A percentile compares a stretch with the other conserved stretches of the same genome.
These are phyloP conservation scores for Ambrosiella cleistominuta DNA, from an alignment of 2,329 filamentous ascomycete genomes.

Conservation along the genomic window DNA sequence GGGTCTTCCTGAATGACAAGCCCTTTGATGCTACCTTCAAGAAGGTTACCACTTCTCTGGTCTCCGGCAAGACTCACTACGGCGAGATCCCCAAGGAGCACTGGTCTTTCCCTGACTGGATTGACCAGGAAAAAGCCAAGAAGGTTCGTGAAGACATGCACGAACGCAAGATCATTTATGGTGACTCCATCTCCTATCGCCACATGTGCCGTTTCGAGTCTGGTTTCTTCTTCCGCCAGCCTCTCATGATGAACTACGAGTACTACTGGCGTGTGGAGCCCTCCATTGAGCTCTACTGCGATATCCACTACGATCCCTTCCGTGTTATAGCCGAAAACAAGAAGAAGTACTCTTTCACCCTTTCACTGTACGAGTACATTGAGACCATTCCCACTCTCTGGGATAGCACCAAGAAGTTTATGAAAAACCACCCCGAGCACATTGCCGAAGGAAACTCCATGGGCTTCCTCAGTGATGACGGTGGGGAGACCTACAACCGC, in stretches of 20 bases:
- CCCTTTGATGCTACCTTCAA: conserved; percentile 89
- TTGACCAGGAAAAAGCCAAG: conserved; percentile 83
- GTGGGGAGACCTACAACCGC: conserved; percentile 82
- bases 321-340: conserved; percentile 87
- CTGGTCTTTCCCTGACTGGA: conserved; percentile 93
- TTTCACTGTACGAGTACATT: conserved; percentile 89
- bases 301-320: conserved; percentile 91
- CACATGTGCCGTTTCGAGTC: conserved; percentile 99
- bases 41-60: conserved; percentile 69
- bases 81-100: conserved; percentile 79
- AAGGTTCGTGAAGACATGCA: conserved; percentile 90
- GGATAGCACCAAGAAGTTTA: conserved; percentile 91
- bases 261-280: conserved; percentile 99
- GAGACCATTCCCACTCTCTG: conserved; percentile 94
- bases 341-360: conserved; percentile 96
- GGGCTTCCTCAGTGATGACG: conserved; percentile 80
- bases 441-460: conserved; percentile 71
- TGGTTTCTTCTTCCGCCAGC: conserved; percentile 96
- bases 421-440: conserved; percentile 76
- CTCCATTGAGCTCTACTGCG: conserved; percentile 89
- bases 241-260: conserved; percentile 86
- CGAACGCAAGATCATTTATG: conserved; percentile 91
- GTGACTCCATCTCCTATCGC: conserved; percentile 88
- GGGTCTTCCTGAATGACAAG: conserved; percentile 96
- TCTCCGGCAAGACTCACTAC: conserved; percentile 86